Base-by-base conservation (phyloP, 805 yeast species). In the Wickerhamomyces pijperi region DNA sequence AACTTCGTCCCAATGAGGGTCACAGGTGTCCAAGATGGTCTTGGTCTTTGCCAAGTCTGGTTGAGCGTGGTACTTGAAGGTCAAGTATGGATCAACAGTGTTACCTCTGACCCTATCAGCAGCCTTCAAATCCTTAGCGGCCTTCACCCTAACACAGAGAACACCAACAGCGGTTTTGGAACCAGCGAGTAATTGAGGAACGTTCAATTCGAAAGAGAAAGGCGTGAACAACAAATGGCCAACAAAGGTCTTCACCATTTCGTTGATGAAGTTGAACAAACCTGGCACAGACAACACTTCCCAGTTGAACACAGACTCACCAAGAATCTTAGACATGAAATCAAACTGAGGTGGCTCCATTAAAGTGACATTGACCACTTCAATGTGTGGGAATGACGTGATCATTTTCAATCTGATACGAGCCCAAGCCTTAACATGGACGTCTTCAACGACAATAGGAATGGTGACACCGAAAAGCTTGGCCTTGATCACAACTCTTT, bases 211-310 rank as follows among this genome's bases (percentile, higher is more conserved):
- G 68, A 88, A 83, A 3, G 96, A 86, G 46, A 92, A 78, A 13
- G 99, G 99, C 35, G 82, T 70, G 52, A 85, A 82, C 36, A 90
- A 55, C 66, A 92, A 74, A 23, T 97, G 92, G 9, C 97, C 97
- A 39, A 76, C 78, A 61, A 81, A 88, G 56, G 87, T 84, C 52
- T 73, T 75, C 19, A 87, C 75, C 85, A 88, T 79, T 53, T 82
- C 86, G 57, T 82, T 81, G 51, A 90, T 80, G 53, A 86, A 74
- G 38, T 85, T 76, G 48, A 74, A 75, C 38, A 92, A 64, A 34
- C 98, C 98, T 13, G 99, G 99, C 39, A 92, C 60, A 37, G 82
- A 67, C 53, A 88, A 75, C 20, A 86, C 60, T 59, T 92, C 99
- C 79, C 94, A 82, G 43, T 88, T 83, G 60, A 90, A 81, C 16